Evolutionary conservation across 257 asterid genomes (phyloP).

Genomic region (Solanum clarkiae): DNA sequence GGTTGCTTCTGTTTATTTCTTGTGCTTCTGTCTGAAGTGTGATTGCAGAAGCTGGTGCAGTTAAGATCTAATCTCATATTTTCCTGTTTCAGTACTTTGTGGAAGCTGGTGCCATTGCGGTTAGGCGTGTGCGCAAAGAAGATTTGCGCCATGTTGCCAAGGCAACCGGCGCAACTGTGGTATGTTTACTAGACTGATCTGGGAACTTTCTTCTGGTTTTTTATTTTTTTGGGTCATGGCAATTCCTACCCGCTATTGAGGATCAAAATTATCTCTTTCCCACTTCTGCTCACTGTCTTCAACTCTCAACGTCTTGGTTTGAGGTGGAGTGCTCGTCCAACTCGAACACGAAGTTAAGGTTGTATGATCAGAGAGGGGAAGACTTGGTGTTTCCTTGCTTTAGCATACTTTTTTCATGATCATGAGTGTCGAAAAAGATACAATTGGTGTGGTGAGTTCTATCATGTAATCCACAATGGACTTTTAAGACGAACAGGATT

Average conservation of each 20-base stretch:
- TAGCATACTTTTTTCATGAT: not conserved
- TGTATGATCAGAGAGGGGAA: not conserved
- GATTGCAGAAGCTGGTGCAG: not conserved
- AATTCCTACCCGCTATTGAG: not conserved
- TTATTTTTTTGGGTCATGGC: not conserved
- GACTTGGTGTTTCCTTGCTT: not conserved
- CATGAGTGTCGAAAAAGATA: not conserved
- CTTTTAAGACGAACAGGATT: not conserved
- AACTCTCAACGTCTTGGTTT: not conserved
- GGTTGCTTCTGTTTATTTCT: not conserved
- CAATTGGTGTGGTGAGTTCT: not conserved
- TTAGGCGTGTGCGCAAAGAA: conserved; percentile 86
- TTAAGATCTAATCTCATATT: not conserved
- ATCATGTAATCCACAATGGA: not conserved
- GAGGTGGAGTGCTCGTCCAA: not conserved
- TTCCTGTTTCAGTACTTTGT: conserved; percentile 63
- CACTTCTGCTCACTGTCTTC: not conserved
- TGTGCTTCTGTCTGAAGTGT: not conserved
- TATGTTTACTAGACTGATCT: conserved; percentile 15
- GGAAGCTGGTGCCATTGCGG: conserved; percentile 95
- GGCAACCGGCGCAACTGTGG: conserved; percentile 92
- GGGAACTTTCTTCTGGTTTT: not conserved
- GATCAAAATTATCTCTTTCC: not conserved
- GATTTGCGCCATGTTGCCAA: conserved; percentile 93
- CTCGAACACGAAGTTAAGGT: not conserved